These are phyloP conservation scores for Hygrophila difformis DNA, from an alignment of 257 asterid genomes.

Conservation along the genomic window DNA sequence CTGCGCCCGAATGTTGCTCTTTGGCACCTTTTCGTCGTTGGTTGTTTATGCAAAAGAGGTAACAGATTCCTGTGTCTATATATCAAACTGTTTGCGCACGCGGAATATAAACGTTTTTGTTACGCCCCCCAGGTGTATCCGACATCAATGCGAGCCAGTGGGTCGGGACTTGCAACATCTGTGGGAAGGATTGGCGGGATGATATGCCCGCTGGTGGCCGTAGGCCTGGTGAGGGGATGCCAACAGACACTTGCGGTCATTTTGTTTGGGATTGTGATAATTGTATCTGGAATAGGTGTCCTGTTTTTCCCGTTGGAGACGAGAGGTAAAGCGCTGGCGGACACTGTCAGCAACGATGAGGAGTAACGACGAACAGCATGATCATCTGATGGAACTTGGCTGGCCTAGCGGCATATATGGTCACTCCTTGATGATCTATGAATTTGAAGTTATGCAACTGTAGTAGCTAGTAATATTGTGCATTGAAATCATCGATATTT, in stretches of 20 bases:
- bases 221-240: conserved; percentile 22
- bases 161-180: conserved; percentile 20
- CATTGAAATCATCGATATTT: no score
- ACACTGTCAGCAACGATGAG: no score
- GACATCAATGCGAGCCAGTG: conserved; percentile 20
- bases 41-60: conserved; percentile 24
- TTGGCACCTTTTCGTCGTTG: conserved; percentile 18
- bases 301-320: conserved; percentile 23
- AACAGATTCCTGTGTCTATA: background rate
- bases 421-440: no score
- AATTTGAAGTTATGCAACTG: no score
- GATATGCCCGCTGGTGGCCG: conserved; percentile 29
- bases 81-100: no score
- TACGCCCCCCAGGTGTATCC: conserved; percentile 29
- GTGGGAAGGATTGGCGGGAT: conserved; percentile 27
- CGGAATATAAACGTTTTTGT: background rate
- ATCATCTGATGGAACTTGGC: no score
- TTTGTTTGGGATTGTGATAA: conserved; percentile 16
- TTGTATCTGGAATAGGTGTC: conserved; percentile 19
- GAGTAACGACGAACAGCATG: no score
- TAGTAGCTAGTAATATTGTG: no score
- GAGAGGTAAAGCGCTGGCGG: conserved; percentile 15
- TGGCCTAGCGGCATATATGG: no score
- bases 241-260: conserved; percentile 21
- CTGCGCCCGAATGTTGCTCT: conserved; percentile 26